Evolutionary conservation across 23 red algal genomes (phyloP), one percentile per base, ranked within the genome.

Genomic region (Pyropia yezoensis): DNA sequence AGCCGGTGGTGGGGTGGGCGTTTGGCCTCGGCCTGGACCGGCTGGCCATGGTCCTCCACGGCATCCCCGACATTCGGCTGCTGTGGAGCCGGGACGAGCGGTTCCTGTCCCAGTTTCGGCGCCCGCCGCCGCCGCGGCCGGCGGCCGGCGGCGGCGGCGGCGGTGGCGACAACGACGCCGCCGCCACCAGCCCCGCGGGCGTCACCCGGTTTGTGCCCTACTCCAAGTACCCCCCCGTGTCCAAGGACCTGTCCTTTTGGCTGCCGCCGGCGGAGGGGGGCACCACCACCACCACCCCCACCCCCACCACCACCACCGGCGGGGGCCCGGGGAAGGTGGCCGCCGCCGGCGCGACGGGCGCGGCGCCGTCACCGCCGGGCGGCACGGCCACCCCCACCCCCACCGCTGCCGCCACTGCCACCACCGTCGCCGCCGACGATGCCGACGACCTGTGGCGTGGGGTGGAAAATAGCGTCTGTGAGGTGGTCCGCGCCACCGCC

Each of bases 11-110:
- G n/a, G 94, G 94, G 22, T 98, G 94, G 94, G 94, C 94, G 12
- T 98, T 91, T 70, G 94, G 94, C 4, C 39, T 98, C 20, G 94
- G 94, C 18, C 77, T 98, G 20, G 94, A 98, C 55, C 62, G 94
- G 27, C 76, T 98, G 53, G 94, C 94, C 3, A 98, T 98, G 94
- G 94, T 98, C 18, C 68, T 98, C 33, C 91, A 91, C 45, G 79
- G 67, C 20, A 67, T 98, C 8, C 94, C 94, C 1, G 94, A 98
- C 65, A 98, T 98, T 57, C 34, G 94, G 32, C 71, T 98, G 63
- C 91, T 98, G 54, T 98, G 94, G 94, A 79, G 70, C n/a, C 24
- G 78, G 20, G 85, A 98, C 67, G 61, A 77, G 49, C 85, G 94
- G 13, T 86, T 98, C 33, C 22, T 63, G 19, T 24, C 9, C 12